These are phyloP conservation scores for Leishmania aethiopica DNA, from an alignment of 208 protist species.

Conservation along the genomic window DNA sequence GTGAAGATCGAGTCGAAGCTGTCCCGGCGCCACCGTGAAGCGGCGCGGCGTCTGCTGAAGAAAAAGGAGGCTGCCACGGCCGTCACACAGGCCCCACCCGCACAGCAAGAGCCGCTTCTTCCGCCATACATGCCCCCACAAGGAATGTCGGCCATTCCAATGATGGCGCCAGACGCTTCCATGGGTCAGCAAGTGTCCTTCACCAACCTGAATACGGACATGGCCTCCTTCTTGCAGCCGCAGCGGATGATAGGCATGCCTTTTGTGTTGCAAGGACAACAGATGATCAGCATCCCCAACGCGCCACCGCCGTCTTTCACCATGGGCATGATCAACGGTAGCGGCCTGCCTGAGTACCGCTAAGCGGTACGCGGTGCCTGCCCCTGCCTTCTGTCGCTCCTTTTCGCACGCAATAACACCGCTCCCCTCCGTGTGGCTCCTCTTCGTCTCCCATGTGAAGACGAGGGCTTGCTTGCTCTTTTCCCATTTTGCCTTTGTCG, in stretches of 20 bases:
- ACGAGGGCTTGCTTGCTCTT: not conserved
- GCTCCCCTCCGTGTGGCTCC: not conserved
- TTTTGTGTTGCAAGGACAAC: conserved; percentile 73
- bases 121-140: conserved; percentile 35
- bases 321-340: conserved; percentile 51
- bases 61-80: conserved; percentile 35
- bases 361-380: conserved; percentile 4
- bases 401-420: not conserved
- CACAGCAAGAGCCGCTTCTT: conserved; percentile 32
- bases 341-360: conserved; percentile 30
- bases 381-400: conserved; percentile 12
- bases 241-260: conserved; percentile 67
- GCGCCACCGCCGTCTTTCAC: conserved; percentile 44
- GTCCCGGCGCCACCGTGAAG: conserved; percentile 63
- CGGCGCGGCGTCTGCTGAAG: conserved; percentile 48
- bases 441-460: not conserved
- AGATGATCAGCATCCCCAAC: conserved; percentile 65
- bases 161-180: conserved; percentile 39
- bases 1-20: conserved; percentile 97
- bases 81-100: conserved; percentile 3
- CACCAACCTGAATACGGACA: conserved; percentile 53
- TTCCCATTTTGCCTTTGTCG: not conserved
- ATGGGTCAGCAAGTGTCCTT: conserved; percentile 61
- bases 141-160: conserved; percentile 39
- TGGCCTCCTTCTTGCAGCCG: conserved; percentile 55